phyloP scores from a whole-genome alignment of 192 early-diverging fungal species.

The Entomortierella parvispora region DNA sequence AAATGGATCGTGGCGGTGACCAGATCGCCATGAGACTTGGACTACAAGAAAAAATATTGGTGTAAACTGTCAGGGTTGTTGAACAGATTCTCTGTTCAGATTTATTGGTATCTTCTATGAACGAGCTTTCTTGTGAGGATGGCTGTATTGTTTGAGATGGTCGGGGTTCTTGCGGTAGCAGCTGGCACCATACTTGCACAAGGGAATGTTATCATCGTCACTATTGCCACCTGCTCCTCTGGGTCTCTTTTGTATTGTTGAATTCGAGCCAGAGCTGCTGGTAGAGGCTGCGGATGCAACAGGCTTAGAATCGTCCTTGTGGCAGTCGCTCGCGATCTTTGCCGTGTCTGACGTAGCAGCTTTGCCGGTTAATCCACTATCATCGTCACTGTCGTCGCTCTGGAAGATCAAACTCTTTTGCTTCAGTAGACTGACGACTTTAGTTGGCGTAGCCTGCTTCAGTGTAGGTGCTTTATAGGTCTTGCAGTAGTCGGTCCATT shows the following conservation, averaged over 20 bases:
- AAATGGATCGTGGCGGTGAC: too few species aligned
- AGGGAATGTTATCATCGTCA: not conserved
- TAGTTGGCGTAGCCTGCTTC: constrained; percentile 33
- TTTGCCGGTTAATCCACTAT: not conserved
- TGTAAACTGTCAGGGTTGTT: too few species aligned
- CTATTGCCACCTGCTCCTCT: not conserved
- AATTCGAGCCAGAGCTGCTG: constrained; percentile 10
- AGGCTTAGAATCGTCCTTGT: not conserved
- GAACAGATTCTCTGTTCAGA: too few species aligned
- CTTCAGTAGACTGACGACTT: constrained; percentile 40
- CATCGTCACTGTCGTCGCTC: constrained; percentile 1
- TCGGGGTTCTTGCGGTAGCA: constrained; percentile 47
- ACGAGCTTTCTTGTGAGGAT: constrained; percentile 18
- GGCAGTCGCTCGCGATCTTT: not conserved
- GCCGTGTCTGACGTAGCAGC: not conserved
- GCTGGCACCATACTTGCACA: constrained; percentile 33
- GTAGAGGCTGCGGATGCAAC: not conserved
- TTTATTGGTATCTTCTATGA: too few species aligned
- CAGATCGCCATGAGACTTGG: too few species aligned
- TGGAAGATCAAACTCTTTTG: constrained; percentile 47
- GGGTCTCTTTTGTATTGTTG: not conserved
- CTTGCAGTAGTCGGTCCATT: constrained; percentile 44
- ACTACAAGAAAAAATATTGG: too few species aligned
- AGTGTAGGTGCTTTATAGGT: constrained; percentile 37
- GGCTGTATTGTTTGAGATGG: constrained; percentile 37